Base-by-base conservation (phyloP, 2,329 filamentous ascomycete species). In the Cytospora schulzeri region DNA sequence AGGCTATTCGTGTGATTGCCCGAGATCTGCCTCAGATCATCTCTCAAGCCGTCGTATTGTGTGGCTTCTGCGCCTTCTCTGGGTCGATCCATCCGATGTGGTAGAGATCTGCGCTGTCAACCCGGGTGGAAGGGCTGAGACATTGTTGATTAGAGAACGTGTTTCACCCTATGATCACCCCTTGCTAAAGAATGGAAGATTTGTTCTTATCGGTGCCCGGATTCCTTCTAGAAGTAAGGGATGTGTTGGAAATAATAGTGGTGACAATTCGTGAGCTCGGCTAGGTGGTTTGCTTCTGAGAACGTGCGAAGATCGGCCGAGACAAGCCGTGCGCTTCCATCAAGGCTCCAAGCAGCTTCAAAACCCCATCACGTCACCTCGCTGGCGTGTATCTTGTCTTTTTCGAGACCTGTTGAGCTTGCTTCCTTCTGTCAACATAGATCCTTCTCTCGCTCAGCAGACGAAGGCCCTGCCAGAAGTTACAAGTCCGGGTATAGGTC, bases 81-180 rank as follows among this genome's bases (percentile, higher is more conserved):
- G n/a, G 8, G 45, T 48, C 45, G 22, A 48, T 48, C n/a, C n/a
- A 24, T 24, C 11, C n/a, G 14, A 22, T 48, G 22, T 48, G 45
- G n/a, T n/a, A 24, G 45, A 48, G 45, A 48, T 48, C 45, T 48
- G 45, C 45, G 45, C n/a, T 48, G 45, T 48, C 45, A 48, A 48
- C n/a, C 45, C n/a, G 8, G 45, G 45, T 24, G n/a, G 45, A 48
- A 48, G 45, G 45, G 45, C n/a, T 48, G 45, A 48, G 45, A 48
- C 45, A 48, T 14, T 48, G n/a, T 14, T 24, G 9, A 24, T 9
- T n/a, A 9, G 38, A 5, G 45, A 24, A 11, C n/a, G 19, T 48
- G 45, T 48, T n/a, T 48, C n/a, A 48, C 45, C n/a, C 45, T 48
- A 22, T 48, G 11, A 2, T 24, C 11, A 14, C 11, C 45, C n/a